Evolutionary conservation across 2,329 filamentous ascomycete genomes (phyloP).

Genomic region (Arthroderma sp.): DNA sequence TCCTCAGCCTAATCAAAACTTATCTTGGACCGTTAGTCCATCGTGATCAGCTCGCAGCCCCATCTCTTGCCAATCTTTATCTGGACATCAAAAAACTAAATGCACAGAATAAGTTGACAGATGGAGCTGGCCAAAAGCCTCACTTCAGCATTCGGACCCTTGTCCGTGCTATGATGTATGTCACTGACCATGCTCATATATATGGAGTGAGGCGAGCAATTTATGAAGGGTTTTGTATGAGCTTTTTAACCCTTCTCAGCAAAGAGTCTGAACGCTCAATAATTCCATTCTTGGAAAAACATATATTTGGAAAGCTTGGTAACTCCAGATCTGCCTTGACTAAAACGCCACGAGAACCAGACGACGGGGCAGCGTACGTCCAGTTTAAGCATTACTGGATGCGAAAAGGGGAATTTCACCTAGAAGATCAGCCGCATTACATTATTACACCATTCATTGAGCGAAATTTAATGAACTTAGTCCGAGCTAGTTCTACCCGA

Average conservation of each 20-base stretch:
- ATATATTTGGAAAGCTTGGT: slow-evolving; percentile 59
- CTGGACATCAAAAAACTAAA: slow-evolving; percentile 73
- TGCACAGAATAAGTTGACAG: slow-evolving; percentile 71
- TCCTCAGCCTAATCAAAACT: slow-evolving; percentile 74
- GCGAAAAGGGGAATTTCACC: slow-evolving; percentile 54
- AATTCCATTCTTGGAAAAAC: slow-evolving; percentile 63
- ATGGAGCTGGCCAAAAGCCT: slow-evolving; percentile 88
- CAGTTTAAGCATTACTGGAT: slow-evolving; percentile 88
- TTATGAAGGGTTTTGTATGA: slow-evolving; percentile 96
- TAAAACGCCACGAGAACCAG: slow-evolving; percentile 63
- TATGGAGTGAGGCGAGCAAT: slow-evolving; percentile 78
- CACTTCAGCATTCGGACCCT: slow-evolving; percentile 94
- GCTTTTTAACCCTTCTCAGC: slow-evolving; percentile 81
- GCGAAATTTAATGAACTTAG: slow-evolving; percentile 85
- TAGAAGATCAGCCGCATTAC: slow-evolving; percentile 70
- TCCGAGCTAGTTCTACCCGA: slow-evolving; percentile 81
- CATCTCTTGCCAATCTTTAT: slow-evolving; percentile 77
- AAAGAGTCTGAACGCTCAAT: slow-evolving; percentile 67
- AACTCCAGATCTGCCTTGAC: slow-evolving; percentile 61
- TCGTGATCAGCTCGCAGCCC: slow-evolving; percentile 58
- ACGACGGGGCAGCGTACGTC: slow-evolving; percentile 64
- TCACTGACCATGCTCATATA: slow-evolving; percentile 65
- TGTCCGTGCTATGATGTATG: slow-evolving; percentile 79
- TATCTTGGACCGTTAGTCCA: slow-evolving; percentile 64
- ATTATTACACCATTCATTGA: slow-evolving; percentile 95